These are phyloP conservation scores for Madurella mycetomatis DNA, from an alignment of 2,329 filamentous ascomycete genomes.

Conservation along the genomic window DNA sequence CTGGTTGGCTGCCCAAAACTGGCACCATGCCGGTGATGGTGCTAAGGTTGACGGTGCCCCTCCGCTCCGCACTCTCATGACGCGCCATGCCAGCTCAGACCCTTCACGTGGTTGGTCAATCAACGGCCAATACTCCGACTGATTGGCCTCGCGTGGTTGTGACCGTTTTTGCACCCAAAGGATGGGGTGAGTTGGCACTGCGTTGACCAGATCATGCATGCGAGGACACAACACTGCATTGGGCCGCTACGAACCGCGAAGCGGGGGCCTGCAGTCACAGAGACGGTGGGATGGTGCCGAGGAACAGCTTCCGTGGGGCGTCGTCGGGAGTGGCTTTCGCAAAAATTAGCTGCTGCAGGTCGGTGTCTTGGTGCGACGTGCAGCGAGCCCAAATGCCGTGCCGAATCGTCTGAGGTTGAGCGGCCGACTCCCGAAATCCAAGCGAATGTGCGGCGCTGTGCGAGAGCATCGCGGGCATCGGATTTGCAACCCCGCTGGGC, in stretches of 20 bases:
- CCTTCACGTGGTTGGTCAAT: constrained; percentile 9
- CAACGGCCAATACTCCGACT: constrained; percentile 13
- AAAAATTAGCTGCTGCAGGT: constrained; percentile 10
- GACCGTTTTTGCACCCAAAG: constrained; percentile 8
- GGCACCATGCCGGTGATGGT: constrained; percentile 9
- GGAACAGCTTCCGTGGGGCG: not conserved
- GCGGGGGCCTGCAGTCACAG: not conserved
- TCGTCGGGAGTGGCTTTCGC: constrained; percentile 10
- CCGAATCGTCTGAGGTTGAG: not conserved
- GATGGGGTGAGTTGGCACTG: constrained; percentile 28
- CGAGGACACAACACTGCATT: not conserved
- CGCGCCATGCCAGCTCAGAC: constrained; percentile 20
- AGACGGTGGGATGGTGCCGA: not conserved
- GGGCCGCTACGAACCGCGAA: not conserved
- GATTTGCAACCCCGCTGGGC: no score
- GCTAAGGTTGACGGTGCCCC: not conserved
- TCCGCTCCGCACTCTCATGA: not conserved
- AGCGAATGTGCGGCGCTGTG: no score
- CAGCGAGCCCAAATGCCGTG: constrained; percentile 9
- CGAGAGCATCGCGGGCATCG: no score
- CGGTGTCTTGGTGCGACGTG: constrained; percentile 5
- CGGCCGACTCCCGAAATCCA: not conserved
- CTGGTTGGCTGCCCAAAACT: constrained; percentile 15
- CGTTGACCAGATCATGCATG: constrained; percentile 22
- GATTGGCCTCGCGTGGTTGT: constrained; percentile 15